Evolutionary conservation across 129 eudicot genomes (phyloP).

Genomic region (Heracleum sosnowskyi): DNA sequence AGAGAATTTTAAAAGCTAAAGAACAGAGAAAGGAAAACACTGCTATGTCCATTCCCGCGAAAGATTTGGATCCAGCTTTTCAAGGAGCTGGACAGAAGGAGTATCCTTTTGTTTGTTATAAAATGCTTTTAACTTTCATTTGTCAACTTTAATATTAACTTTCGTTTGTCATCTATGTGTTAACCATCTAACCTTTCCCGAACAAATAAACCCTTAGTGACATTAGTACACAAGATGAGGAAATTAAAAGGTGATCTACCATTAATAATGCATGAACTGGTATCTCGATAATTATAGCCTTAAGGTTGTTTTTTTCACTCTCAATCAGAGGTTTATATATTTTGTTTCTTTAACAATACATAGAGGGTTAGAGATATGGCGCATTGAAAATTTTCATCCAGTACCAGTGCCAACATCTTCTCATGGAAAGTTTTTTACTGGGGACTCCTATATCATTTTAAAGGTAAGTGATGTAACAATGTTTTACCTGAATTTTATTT

Average conservation of each 20-base stretch:
- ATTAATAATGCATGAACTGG: background rate
- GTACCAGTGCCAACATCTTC: constrained; percentile 58
- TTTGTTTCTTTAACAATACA: constrained; percentile 35
- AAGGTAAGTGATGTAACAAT: constrained; percentile 44
- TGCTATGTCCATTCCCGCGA: constrained; percentile 72
- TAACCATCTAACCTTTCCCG: background rate
- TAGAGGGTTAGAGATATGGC: constrained; percentile 96
- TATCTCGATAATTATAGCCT: background rate
- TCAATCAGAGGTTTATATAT: background rate
- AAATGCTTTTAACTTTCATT: background rate
- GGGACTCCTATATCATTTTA: constrained; percentile 83
- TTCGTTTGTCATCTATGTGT: background rate
- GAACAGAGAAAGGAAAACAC: constrained; percentile 13
- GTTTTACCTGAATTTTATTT: constrained; percentile 4
- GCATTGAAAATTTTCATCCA: constrained; percentile 80
- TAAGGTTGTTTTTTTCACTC: constrained; percentile 11
- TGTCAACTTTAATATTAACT: constrained; percentile 7
- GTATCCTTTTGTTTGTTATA: constrained; percentile 53
- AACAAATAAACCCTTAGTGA: background rate
- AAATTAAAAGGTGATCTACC: background rate
- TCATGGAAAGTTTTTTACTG: constrained; percentile 77
- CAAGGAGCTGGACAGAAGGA: constrained; percentile 94
- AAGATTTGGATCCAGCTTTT: constrained; percentile 91
- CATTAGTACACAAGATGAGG: background rate
- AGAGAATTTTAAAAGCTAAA: constrained; percentile 17